These are phyloP conservation scores for Candida pseudoviswanathii DNA, from an alignment of 1,139 yeast species.

Conservation along the genomic window DNA sequence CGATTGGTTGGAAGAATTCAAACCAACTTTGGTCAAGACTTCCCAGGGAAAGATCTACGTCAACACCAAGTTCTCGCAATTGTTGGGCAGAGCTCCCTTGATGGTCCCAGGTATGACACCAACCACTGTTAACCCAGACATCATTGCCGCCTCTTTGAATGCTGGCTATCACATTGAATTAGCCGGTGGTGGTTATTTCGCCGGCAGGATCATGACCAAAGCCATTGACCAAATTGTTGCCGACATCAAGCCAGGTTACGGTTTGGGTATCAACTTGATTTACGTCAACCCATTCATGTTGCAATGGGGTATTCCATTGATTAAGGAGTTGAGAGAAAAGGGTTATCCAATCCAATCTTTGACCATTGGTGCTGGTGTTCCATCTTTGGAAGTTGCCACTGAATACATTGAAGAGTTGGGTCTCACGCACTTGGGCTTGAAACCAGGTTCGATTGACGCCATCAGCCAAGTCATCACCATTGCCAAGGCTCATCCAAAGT, in stretches of 20 bases:
- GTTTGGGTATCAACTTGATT: conserved; percentile 87
- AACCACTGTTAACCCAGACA: conserved; percentile 90
- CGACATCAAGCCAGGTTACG: conserved; percentile 77
- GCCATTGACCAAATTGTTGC: conserved; percentile 75
- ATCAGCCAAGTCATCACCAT: conserved; percentile 83
- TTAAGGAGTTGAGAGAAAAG: conserved; percentile 80
- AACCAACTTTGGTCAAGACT: conserved; percentile 82
- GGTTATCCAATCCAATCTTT: conserved; percentile 96
- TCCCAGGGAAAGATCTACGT: conserved; percentile 74
- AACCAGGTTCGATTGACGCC: conserved; percentile 97
- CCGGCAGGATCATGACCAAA: conserved; percentile 64
- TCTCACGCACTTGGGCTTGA: conserved; percentile 89
- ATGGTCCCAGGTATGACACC: conserved; percentile 99
- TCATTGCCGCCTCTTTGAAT: conserved; percentile 88
- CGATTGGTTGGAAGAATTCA: conserved; percentile 88
- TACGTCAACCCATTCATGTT: conserved; percentile 97
- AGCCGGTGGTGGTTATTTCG: conserved; percentile 98
- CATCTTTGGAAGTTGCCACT: conserved; percentile 94
- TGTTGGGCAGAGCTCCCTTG: conserved; percentile 92
- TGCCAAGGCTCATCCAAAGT: conserved; percentile 92
- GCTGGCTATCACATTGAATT: conserved; percentile 97
- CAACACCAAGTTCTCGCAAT: conserved; percentile 90
- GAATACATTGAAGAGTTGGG: conserved; percentile 94
- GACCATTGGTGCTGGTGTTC: conserved; percentile 99
- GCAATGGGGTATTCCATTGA: conserved; percentile 98